Conservation (phyloP, 306 rosid species). For the Erythrophleum fordii region DNA sequence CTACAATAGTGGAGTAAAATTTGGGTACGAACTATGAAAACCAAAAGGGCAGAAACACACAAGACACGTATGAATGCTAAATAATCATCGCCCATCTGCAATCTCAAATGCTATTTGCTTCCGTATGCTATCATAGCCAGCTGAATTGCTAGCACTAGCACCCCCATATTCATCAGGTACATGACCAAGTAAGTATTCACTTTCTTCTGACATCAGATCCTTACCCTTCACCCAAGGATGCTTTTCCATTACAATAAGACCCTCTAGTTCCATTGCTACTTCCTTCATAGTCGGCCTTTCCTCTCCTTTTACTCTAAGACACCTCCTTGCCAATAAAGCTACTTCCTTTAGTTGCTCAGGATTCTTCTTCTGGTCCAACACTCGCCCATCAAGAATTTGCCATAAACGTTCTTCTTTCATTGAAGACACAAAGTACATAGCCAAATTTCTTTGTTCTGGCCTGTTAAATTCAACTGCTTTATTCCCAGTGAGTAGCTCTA, state of each 20-base stretch:
- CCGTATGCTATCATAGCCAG: background rate
- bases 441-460: background rate
- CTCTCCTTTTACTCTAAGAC: constrained; percentile 39
- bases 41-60: background rate
- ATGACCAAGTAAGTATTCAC: constrained; percentile 6
- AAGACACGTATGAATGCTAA: background rate
- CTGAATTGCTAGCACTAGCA: background rate
- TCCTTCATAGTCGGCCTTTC: constrained; percentile 50
- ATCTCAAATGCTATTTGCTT: background rate
- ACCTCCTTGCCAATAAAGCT: constrained; percentile 28
- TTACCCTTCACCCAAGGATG: constrained; percentile 9
- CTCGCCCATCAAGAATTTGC: constrained; percentile 32
- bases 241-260: constrained; percentile 5
- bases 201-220: background rate
- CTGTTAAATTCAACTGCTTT: background rate
- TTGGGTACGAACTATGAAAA: no score
- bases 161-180: background rate
- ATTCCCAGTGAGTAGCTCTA: background rate
- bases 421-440: constrained; percentile 20
- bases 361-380: background rate
- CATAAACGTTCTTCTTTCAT: constrained; percentile 31
- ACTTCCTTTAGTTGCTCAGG: constrained; percentile 39
- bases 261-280: constrained; percentile 43
- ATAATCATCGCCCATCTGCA: background rate
- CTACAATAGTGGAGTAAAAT: no score